Base-by-base conservation (phyloP, 768 basidiomycete species). In the Cubamyces lactineus region DNA sequence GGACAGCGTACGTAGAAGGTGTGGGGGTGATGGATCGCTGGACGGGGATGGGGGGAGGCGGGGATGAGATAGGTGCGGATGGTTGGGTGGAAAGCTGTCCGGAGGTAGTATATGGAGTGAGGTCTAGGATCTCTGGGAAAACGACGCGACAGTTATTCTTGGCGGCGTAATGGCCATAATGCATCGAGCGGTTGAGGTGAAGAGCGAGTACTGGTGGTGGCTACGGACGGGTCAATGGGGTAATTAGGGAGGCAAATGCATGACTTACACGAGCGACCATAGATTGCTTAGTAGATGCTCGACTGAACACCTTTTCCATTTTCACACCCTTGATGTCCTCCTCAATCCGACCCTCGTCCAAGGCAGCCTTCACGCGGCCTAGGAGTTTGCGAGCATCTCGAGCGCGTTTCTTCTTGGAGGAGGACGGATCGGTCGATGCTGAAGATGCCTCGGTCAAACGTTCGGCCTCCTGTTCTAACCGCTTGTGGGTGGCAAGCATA, bases 171-270 rank as follows among this genome's bases (percentile, higher is more conserved):
- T 80, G 78, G 43, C 92, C 93, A 65, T 87, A 86, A 74, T 92
- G 92, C 53, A 94, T 79, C 5, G 96, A 97, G 43, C 97, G 87
- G 67, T 96, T 95, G 58, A 99, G 86, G 73, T 98, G 96, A 0
- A 98, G 81, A 2, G 85, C 88, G 16, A 98, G 85, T 1, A 96
- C 86, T 3, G 84, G 85, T 0, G 97, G 96, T 15, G 97, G 91
- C 86, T 94, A 71, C 53, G 28, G 24, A 42, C 39, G 53, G 28
- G 46, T 52, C 53, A 50, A 55, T 11, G 34, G 30, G 17, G 6
- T 16, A 59, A 23, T 28, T 47, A 51, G 41, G 16, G 3, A n/a
- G 59, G n/a, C 12, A 16, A 46, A 41, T 17, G 23, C 9, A 3
- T 39, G 24, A 78, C 88, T 68, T 72, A 92, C 93, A 73, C 94